Base-by-base conservation (phyloP, 176 grass and related monocot genomes). In the Aegilops sharonensis region DNA sequence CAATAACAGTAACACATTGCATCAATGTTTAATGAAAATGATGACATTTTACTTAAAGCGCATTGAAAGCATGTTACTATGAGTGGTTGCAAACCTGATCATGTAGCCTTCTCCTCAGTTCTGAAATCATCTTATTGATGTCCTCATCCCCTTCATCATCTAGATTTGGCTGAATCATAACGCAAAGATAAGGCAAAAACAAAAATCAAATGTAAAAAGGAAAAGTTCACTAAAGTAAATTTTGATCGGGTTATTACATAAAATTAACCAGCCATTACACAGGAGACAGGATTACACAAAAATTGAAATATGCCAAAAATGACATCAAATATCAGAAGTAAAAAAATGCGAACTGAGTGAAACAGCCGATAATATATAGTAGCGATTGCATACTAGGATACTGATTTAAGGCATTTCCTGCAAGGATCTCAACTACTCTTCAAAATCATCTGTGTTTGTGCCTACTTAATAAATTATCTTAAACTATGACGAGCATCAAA, bases 51-150 rank as follows among this genome's bases (percentile, higher is more conserved):
- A 42, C 40, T 11, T 72, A 87, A 27, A 52, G 13, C 1, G 5
- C 48, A 52, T n/a, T 64, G 21, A 84, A 63, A n/a, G 70, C 29
- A 72, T 71, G 24, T 69, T 79, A 86, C 29, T 35, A 86, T 60
- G 72, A 64, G 45, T 48, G 45, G 45, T 48, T 48, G 11, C 71
- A 36, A 18, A 97, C 95, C 92, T 93, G 90, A 68, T 90, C 88
- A 59, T 82, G 78, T 68, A 94, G 89, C 78, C 85, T 81, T 72
- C 91, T 92, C 82, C 90, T 87, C 70, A 97, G 62, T 39, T 92
- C 87, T 59, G 85, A 92, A 78, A 94, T 94, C 84, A 79, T 89
- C 81, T 81, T 93, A 83, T 90, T 84, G 47, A 94, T 90, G 81
- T 82, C 77, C 40, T 83, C 89, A 1, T 84, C 66, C 48, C 91